These are phyloP conservation scores for Fusarium torulosum DNA, from an alignment of 2,329 filamentous ascomycete genomes.

Conservation along the genomic window DNA sequence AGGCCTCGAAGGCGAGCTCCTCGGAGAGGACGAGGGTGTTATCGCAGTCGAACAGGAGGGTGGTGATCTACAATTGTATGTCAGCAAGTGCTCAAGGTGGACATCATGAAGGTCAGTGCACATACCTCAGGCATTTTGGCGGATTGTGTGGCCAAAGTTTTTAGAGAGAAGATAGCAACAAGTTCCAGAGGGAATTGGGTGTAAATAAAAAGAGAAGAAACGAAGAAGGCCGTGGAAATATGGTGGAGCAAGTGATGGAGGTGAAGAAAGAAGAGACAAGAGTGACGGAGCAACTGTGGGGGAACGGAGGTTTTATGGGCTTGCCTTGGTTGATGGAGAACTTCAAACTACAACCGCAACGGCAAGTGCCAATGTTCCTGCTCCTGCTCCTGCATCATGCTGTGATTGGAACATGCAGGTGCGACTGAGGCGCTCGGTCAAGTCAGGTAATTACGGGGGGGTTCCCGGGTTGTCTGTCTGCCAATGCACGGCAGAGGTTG, in stretches of 20 bases:
- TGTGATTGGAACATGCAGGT: conserved; percentile 32
- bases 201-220: conserved; percentile 18
- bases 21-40: conserved; percentile 96
- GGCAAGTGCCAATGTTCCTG: background rate
- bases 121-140: conserved; percentile 54
- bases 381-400: conserved; percentile 7
- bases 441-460: conserved; percentile 5
- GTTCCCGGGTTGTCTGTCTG: conserved; percentile 13
- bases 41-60: conserved; percentile 82
- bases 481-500: conserved; percentile 12
- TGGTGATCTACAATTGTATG: conserved; percentile 64
- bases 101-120: background rate
- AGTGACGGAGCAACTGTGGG: conserved; percentile 32
- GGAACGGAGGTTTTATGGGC: conserved; percentile 60
- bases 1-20: conserved; percentile 90
- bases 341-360: background rate
- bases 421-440: conserved; percentile 24
- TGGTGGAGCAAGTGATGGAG: conserved; percentile 19
- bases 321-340: conserved; percentile 27
- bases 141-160: conserved; percentile 19
- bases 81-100: conserved; percentile 7
- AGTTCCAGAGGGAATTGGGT: conserved; percentile 13
- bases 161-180: background rate
- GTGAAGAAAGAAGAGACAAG: conserved; percentile 20
- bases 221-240: conserved; percentile 24